Percentiles rank a stretch among this genome's conserved stretches.
phyloP scores from a whole-genome alignment of 202 grass and related monocot genomes.

The Carex arenaria region DNA sequence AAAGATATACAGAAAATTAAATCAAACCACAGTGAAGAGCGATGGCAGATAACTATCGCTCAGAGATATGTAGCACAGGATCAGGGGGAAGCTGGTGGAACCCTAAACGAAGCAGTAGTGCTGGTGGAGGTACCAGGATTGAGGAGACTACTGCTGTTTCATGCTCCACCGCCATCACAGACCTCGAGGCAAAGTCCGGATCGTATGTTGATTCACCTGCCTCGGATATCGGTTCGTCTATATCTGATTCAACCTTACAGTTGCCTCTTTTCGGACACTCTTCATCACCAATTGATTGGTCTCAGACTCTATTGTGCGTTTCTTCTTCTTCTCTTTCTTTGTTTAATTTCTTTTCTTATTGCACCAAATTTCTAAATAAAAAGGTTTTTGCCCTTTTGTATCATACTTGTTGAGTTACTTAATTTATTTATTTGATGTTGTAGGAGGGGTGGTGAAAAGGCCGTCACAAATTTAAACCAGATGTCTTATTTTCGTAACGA shows the following conservation, averaged over 20 bases:
- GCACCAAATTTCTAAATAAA: background rate
- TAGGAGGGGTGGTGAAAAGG: constrained; percentile 23
- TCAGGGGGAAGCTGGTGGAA: constrained; percentile 38
- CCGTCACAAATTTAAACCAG: constrained; percentile 14
- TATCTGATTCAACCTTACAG: constrained; percentile 26
- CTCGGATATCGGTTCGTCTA: constrained; percentile 13
- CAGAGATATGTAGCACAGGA: constrained; percentile 26
- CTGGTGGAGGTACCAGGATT: background rate
- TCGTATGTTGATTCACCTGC: constrained; percentile 19
- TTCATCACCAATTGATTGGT: constrained; percentile 27
- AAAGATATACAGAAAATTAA: background rate
- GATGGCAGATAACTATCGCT: constrained; percentile 36
- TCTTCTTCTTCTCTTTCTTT: background rate
- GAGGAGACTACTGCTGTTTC: constrained; percentile 3
- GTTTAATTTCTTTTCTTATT: background rate
- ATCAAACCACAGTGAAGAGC: background rate
- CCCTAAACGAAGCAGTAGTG: background rate
- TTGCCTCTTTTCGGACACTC: constrained; percentile 29
- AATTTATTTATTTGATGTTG: background rate
- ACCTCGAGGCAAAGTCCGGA: constrained; percentile 22
- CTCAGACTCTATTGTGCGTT: constrained; percentile 22
- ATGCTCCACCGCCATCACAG: constrained; percentile 18
- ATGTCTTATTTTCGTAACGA: constrained; percentile 24
- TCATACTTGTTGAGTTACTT: background rate
- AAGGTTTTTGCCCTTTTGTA: background rate